Evolutionary conservation across 2,329 filamentous ascomycete genomes (phyloP), one percentile per base, ranked within the genome.

Genomic region (Ceratocystis eucalypticola): DNA sequence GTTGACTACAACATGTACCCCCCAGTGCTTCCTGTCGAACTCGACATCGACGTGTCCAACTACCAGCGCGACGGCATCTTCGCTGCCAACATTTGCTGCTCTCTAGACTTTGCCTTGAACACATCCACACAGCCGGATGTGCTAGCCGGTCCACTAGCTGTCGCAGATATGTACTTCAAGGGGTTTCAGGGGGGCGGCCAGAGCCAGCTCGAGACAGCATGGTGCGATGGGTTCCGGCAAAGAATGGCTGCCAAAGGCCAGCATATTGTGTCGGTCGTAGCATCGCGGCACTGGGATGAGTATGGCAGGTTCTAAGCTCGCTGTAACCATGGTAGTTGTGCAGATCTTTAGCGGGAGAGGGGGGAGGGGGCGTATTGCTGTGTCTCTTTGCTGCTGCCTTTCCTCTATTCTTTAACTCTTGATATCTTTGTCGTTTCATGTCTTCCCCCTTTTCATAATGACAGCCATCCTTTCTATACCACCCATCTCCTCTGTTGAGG

Each of bases 31-130:
- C 76, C 76, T 1, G 70, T 72, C 3, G 73, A 74, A 20, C 70
- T 79, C 10, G 74, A 75, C 41, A 72, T 80, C 55, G 76, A 82
- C 65, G 71, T 76, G 2, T 71, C 72, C 12, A 74, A 72, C 44
- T 83, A 81, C 69, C 74, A 77, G 17, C 76, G 78, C 66, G 77
- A 76, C 0, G 74, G 76, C 20, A 75, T 77, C 63, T 72, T 80
- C 44, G 80, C 81, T 0, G 76, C 75, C 7, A 77, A 78, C 65
- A 77, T 83, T 17, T 83, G 82, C 69, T 76, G 80, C 50, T 77
- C 77, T 2, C 72, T 84, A 3, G 81, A 83, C 67, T 79, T 76
- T 57, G 77, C 76, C 0, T 73, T 82, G 4, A 72, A 71, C 5
- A 73, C 72, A 2, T 79, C 76, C 1, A 74, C 74, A 15, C 79